Base-by-base conservation (phyloP, 495 filamentous ascomycete genomes). In the Cudoniella acicularis region DNA sequence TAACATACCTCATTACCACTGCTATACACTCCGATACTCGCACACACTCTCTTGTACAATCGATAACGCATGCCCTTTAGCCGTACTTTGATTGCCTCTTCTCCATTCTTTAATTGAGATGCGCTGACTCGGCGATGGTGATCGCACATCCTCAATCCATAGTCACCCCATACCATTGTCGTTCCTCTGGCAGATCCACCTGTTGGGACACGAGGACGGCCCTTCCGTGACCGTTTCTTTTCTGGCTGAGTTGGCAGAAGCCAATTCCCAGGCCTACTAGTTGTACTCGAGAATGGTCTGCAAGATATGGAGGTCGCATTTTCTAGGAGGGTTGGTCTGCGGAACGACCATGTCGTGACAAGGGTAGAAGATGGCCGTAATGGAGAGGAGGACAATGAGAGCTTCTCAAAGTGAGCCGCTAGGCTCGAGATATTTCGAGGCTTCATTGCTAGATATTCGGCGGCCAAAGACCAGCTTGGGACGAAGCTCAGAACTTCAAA, bases 141-240 rank as follows among this genome's bases (percentile, higher is more conserved):
- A 73, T 98, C 92, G 59, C 80, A 85, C 84, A 99, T 91, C 46
- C 94, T 91, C 68, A 99, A 72, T 16, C 94, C 94, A 68, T 92
- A 98, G 73, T 98, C 93, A 54, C 94, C 94, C 92, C 92, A 97
- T 52, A 92, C 81, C 11, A 99, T 89, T 1, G 93, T 98, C 49
- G 94, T 99, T 59, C 94, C 94, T 60, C 93, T 90, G 9, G 80
- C 85, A 42, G 88, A 92, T 51, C 94, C 95, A 27, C 94, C 95
- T 1, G 92, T 99, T 41, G 88, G 82, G 43, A 98, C 90, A 65
- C 91, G 83, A 45, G 89, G 85, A 1, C 90, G 86, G 27, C 94
- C 95, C 76, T 97, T 98, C 68, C 88, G 88, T 63, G 93, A 92
- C 72, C 94, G 94, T 50, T 84, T 83, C 64, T 77, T 87, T 60